Evolutionary conservation across 2,329 filamentous ascomycete genomes (phyloP).

Genomic region (Furcasterigmium furcatum): DNA sequence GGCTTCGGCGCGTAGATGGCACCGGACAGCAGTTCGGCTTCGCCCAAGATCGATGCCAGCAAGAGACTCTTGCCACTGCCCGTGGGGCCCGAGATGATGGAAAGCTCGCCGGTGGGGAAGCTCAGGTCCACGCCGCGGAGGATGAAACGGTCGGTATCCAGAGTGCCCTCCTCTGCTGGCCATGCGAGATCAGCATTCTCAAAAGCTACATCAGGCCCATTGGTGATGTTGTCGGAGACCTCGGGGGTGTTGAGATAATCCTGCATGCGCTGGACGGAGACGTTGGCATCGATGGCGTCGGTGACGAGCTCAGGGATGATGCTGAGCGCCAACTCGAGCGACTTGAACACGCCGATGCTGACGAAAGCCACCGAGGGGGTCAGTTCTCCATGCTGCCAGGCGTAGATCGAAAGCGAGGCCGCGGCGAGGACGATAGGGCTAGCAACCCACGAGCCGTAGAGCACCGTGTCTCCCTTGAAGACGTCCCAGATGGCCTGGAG

Average conservation of each 20-base stretch:
- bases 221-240: constrained; percentile 48
- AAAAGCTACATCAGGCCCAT: constrained; percentile 60
- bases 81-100: constrained; percentile 73
- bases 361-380: constrained; percentile 76
- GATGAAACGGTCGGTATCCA: constrained; percentile 59
- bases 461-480: constrained; percentile 59
- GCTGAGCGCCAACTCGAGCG: constrained; percentile 69
- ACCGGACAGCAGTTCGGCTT: constrained; percentile 67
- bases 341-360: constrained; percentile 69
- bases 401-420: constrained; percentile 67
- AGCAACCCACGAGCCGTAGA: constrained; percentile 68
- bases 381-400: constrained; percentile 58
- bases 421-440: constrained; percentile 73
- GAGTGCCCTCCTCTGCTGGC: constrained; percentile 62
- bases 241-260: constrained; percentile 68
- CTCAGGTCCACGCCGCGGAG: constrained; percentile 61
- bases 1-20: constrained; percentile 53
- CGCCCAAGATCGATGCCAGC: constrained; percentile 70
- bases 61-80: constrained; percentile 76
- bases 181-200: constrained; percentile 68
- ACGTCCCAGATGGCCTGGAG: constrained; percentile 63
- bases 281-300: constrained; percentile 65
- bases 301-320: constrained; percentile 72
- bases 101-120: constrained; percentile 68
- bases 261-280: constrained; percentile 71